Evolutionary conservation across 2,329 filamentous ascomycete genomes (phyloP).

Genomic region (Sporothrix pseudoabietina): DNA sequence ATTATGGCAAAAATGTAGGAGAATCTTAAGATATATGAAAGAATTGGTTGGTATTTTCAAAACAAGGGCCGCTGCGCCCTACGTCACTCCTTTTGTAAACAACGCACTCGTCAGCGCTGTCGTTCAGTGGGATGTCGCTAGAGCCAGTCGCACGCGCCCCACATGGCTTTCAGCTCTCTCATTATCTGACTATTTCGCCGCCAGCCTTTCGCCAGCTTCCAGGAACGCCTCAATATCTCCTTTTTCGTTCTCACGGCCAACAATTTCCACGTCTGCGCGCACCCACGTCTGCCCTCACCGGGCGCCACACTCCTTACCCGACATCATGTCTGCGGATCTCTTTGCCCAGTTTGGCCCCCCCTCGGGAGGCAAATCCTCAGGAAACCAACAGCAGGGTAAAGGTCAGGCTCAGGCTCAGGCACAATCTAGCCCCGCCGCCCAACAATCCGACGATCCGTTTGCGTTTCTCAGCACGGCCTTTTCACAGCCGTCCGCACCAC

Average conservation of each 20-base stretch:
- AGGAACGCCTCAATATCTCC: background rate
- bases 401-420: conserved; percentile 31
- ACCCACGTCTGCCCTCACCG: background rate
- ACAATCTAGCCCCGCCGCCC: background rate
- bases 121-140: conserved; percentile 1
- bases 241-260: background rate
- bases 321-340: conserved; percentile 64
- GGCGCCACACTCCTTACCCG: background rate
- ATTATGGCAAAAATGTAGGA: background rate
- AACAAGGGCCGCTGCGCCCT: background rate
- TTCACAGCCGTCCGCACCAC: conserved; percentile 29
- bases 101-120: background rate
- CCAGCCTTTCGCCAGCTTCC: background rate
- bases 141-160: conserved; percentile 26
- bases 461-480: conserved; percentile 39
- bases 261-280: background rate
- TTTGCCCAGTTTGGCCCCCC: conserved; percentile 63
- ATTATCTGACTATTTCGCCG: background rate
- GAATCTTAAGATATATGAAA: too few species aligned
- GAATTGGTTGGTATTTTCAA: too few species aligned
- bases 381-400: conserved; percentile 36
- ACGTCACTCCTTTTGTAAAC: background rate
- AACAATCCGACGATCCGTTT: conserved; percentile 39
- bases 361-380: conserved; percentile 42
- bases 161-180: conserved; percentile 8